phyloP scores from a whole-genome alignment of 2,329 filamentous ascomycete genomes.

The Chaetomium sp. region DNA sequence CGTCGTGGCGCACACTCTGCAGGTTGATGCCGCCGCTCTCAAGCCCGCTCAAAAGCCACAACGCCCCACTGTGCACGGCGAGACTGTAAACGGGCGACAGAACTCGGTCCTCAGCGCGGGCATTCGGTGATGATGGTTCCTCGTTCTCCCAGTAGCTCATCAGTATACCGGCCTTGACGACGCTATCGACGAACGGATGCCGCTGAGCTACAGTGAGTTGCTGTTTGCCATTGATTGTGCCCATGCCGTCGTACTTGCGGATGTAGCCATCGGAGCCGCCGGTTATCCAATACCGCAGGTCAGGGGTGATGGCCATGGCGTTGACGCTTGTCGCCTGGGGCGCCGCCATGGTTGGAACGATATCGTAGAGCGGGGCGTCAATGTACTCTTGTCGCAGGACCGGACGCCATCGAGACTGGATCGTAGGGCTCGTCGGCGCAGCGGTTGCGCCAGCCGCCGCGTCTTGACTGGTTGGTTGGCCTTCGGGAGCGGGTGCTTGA shows the following conservation, averaged over 20 bases:
- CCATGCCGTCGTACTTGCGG: conserved; percentile 92
- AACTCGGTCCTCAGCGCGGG: conserved; percentile 58
- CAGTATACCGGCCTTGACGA: conserved; percentile 90
- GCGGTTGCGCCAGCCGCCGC: conserved; percentile 36
- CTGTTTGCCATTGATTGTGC: conserved; percentile 92
- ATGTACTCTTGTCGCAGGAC: conserved; percentile 76
- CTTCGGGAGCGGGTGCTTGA: conserved; percentile 32
- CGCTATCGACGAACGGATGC: conserved; percentile 96
- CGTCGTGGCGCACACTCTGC: conserved; percentile 90
- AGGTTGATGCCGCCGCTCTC: conserved; percentile 92
- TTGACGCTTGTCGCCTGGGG: conserved; percentile 97
- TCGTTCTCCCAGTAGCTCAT: conserved; percentile 99
- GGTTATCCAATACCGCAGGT: conserved; percentile 92
- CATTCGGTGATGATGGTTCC: conserved; percentile 58
- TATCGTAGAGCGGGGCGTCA: conserved; percentile 82
- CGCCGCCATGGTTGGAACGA: conserved; percentile 94
- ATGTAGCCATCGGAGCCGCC: conserved; percentile 95
- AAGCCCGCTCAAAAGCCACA: conserved; percentile 89
- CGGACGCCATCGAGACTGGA: conserved; percentile 53
- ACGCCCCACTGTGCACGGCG: conserved; percentile 82
- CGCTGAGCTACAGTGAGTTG: conserved; percentile 92
- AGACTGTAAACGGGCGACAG: conserved; percentile 94
- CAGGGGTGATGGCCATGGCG: conserved; percentile 84
- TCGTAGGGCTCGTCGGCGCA: conserved; percentile 37
- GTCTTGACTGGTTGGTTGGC: conserved; percentile 23